Evolutionary conservation across 768 basidiomycete species (phyloP), one percentile per base, ranked within the genome.

Genomic region (Udeniomyces megalosporus): DNA sequence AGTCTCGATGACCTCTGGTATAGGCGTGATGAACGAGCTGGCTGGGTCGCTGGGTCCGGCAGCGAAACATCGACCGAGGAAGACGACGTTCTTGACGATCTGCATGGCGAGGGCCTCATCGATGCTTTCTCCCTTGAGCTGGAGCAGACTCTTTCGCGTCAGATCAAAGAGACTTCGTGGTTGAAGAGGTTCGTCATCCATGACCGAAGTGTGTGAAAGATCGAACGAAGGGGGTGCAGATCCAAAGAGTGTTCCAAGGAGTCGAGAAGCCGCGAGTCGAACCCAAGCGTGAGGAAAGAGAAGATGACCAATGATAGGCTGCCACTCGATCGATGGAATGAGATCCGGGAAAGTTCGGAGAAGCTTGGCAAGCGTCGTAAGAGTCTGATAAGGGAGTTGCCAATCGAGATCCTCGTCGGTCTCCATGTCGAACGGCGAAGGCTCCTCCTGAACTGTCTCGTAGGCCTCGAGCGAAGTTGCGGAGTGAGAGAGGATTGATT

Each of bases 281-380:
- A 95, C 90, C 93, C 92, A 96, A 4, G 88, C 81, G 72, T 99
- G 95, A 4, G 92, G 91, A 75, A 84, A 96, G 2, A 85, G 77
- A 3, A 96, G 80, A 68, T 86, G 83, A 0, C 75, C 68, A 26
- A 81, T 76, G 46, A 95, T 77, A 1, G 76, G 69, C 11, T 74
- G 67, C 90, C 91, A 93, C 6, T 66, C 65, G 22, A 51, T 53
- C 57, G 68, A 57, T 0, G 53, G 26, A 15, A 56, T 47, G 32
- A 61, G 52, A 46, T 77, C 77, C 10, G 76, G 74, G 22, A 81
- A 75, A 17, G 66, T 54, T 31, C 77, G 78, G 35, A 86, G 71
- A 35, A 82, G 70, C 70, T 88, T 91, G 55, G 76, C 73, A 28
- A 88, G 70, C 0, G 81, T 78, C 17, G 81, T 80, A 10, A 97